Conservation (phyloP, 768 basidiomycete genomes). For the Phylloporus arenicola region DNA sequence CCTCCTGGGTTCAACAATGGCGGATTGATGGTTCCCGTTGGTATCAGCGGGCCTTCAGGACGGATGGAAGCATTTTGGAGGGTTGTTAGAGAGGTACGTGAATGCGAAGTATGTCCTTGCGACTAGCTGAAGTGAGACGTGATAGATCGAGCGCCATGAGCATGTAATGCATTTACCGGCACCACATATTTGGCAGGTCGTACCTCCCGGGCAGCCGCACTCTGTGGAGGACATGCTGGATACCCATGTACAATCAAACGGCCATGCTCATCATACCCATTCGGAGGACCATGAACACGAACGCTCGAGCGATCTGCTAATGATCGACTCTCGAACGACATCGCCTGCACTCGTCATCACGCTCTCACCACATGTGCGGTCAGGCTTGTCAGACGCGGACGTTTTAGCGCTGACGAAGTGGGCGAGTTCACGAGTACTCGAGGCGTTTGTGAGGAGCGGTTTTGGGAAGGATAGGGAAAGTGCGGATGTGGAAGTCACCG, state of each 20-base stretch:
- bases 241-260: conserved; percentile 4
- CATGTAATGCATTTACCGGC: conserved; percentile 77
- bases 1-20: conserved; percentile 9
- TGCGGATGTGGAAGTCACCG: conserved; percentile 59
- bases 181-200: conserved; percentile 86
- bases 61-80: conserved; percentile 80
- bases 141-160: conserved; percentile 77
- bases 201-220: conserved; percentile 36
- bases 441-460: conserved; percentile 41
- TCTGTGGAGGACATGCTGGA: conserved; percentile 2
- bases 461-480: conserved; percentile 24
- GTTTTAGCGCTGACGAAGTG: conserved; percentile 68
- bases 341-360: conserved; percentile 63
- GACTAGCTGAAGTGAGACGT: not conserved
- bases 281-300: conserved; percentile 1
- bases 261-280: conserved; percentile 7
- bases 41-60: conserved; percentile 34
- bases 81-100: conserved; percentile 72
- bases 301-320: conserved; percentile 2
- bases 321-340: conserved; percentile 1
- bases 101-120: not conserved
- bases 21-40: conserved; percentile 4
- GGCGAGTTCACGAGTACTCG: conserved; percentile 65
- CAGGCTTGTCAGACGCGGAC: conserved; percentile 63
- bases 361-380: conserved; percentile 69